Percentiles rank a stretch among this genome's conserved stretches.
Conservation (phyloP, 129 eudicot genomes). For the Centella asiatica region DNA sequence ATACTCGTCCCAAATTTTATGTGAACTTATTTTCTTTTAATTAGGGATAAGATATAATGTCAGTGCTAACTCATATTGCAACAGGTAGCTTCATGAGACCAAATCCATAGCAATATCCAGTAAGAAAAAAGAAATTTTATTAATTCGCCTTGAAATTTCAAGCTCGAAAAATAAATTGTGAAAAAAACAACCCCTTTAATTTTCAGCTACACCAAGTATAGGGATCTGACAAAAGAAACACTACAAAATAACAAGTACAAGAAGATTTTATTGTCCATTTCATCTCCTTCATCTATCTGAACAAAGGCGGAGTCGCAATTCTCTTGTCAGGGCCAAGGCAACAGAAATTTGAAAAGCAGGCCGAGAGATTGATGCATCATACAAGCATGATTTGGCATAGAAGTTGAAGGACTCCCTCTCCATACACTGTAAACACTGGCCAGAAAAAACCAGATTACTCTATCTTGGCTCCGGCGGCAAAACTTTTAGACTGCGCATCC, state of each 20-base stretch:
- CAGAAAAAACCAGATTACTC: constrained; percentile 5
- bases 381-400: background rate
- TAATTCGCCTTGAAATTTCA: background rate
- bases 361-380: background rate
- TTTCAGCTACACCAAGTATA: background rate
- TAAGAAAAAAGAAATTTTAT: background rate
- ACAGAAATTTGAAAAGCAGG: background rate
- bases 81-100: background rate
- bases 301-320: background rate
- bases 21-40: too few relatives aligned
- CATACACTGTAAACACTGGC: background rate
- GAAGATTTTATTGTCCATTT: background rate
- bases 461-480: constrained; percentile 86
- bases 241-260: background rate
- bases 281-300: too few relatives aligned
- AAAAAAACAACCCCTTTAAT: background rate
- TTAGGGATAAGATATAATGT: too few relatives aligned
- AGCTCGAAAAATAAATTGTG: background rate
- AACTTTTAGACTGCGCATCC: constrained; percentile 88
- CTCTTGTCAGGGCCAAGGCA: background rate
- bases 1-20: too few relatives aligned
- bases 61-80: too few relatives aligned
- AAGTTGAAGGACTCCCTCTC: background rate
- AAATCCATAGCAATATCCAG: background rate
- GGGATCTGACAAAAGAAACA: background rate